These are phyloP conservation scores for Didymella exigua DNA, from an alignment of 2,329 filamentous ascomycete genomes.

Conservation along the genomic window DNA sequence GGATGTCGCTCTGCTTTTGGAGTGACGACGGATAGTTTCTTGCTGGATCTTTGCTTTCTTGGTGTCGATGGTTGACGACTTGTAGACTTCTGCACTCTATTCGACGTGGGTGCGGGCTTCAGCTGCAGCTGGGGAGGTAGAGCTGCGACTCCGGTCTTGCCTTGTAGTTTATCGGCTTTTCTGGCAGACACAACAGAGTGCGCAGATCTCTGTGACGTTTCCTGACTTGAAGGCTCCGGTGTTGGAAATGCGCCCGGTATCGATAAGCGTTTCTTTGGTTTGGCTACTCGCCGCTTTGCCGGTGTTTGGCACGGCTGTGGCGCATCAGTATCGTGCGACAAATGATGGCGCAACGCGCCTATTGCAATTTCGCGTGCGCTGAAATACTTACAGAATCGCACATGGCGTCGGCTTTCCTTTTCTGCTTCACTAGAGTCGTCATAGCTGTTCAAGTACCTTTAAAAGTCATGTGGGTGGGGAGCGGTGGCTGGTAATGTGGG, in stretches of 20 bases:
- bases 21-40: constrained; percentile 9
- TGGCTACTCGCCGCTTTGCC: constrained; percentile 10
- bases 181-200: constrained; percentile 14
- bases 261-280: constrained; percentile 20
- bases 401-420: constrained; percentile 11
- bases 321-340: constrained; percentile 14
- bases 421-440: constrained; percentile 10
- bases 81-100: constrained; percentile 8
- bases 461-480: constrained; percentile 7
- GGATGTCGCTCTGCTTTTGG: constrained; percentile 7
- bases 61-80: constrained; percentile 9
- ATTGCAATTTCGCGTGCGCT: neutral
- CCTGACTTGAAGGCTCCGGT: constrained; percentile 11
- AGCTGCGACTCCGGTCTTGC: neutral
- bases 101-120: neutral
- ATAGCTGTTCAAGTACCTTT: constrained; percentile 8
- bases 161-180: neutral
- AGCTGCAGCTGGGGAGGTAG: neutral
- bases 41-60: constrained; percentile 1
- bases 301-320: constrained; percentile 11
- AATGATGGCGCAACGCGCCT: neutral
- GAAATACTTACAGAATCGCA: constrained; percentile 5
- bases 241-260: constrained; percentile 19
- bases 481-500: constrained; percentile 19
- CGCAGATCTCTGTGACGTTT: constrained; percentile 13